These are phyloP conservation scores for Candida sanyaensis DNA, from an alignment of 1,139 yeast species.

Conservation along the genomic window DNA sequence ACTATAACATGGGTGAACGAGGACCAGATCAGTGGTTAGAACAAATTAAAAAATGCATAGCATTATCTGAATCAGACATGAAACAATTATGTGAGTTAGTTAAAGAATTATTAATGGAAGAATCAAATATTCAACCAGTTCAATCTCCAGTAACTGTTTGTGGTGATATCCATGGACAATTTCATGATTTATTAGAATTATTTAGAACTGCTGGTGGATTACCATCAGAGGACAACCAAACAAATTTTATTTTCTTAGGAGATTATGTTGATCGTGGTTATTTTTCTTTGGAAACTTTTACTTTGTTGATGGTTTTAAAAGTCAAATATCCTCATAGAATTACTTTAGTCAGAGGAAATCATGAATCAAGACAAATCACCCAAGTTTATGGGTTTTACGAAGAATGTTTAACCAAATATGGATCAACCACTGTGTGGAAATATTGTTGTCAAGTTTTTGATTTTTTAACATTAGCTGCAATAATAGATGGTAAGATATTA, in stretches of 20 bases:
- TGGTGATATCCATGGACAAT: slow-evolving; percentile 98
- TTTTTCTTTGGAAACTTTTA: slow-evolving; percentile 89
- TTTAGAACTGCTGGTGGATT: slow-evolving; percentile 92
- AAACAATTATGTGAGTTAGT: slow-evolving; percentile 94
- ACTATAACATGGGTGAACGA: slow-evolving; percentile 59
- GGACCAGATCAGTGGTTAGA: slow-evolving; percentile 98
- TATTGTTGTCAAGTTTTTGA: slow-evolving; percentile 97
- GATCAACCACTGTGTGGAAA: slow-evolving; percentile 97
- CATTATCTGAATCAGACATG: slow-evolving; percentile 91
- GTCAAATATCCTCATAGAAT: slow-evolving; percentile 84
- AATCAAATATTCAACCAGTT: slow-evolving; percentile 93
- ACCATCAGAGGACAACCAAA: slow-evolving; percentile 54
- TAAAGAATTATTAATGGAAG: slow-evolving; percentile 74
- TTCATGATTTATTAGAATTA: slow-evolving; percentile 88
- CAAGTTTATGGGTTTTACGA: slow-evolving; percentile 93
- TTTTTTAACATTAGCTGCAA: slow-evolving; percentile 89
- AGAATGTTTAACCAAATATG: slow-evolving; percentile 90
- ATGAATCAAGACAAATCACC: slow-evolving; percentile 92
- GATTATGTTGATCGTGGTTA: slow-evolving; percentile 98
- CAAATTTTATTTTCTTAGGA: slow-evolving; percentile 81
- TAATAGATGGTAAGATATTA: slow-evolving; percentile 87
- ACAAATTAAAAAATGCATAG: slow-evolving; percentile 85
- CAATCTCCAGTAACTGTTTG: slow-evolving; percentile 98
- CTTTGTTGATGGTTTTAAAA: slow-evolving; percentile 86
- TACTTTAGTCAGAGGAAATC: slow-evolving; percentile 91